Conservation (phyloP, 1,139 yeast species). For the Hyphopichia khmerensis region DNA sequence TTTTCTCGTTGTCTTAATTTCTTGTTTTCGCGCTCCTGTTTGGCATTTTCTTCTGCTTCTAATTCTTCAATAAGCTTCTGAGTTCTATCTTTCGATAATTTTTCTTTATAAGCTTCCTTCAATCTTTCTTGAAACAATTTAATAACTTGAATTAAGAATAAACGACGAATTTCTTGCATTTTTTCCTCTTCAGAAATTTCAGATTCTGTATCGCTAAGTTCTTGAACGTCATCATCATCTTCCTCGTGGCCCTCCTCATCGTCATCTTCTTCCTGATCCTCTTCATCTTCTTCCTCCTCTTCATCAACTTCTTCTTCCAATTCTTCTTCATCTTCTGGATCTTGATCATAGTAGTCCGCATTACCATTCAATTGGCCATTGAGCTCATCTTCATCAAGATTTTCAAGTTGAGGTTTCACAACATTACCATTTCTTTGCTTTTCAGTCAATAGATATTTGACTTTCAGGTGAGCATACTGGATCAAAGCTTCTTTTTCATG, state of each 20-base stretch:
- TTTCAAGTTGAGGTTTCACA: constrained; percentile 3
- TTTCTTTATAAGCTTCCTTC: constrained; percentile 69
- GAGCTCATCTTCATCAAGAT: constrained; percentile 3
- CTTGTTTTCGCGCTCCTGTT: constrained; percentile 70
- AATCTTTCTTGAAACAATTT: constrained; percentile 71
- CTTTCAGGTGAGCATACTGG: constrained; percentile 2
- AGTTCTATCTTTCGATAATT: constrained; percentile 72
- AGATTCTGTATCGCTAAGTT: constrained; percentile 36
- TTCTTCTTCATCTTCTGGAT: constrained; percentile 10
- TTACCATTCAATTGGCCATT: not conserved
- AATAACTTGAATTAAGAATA: constrained; percentile 75
- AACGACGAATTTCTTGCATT: constrained; percentile 71
- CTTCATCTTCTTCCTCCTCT: constrained; percentile 24
- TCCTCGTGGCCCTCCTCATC: constrained; percentile 34
- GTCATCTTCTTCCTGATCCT: constrained; percentile 25
- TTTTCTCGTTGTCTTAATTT: constrained; percentile 72
- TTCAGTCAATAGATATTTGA: not conserved
- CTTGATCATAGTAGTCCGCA: constrained; percentile 3
- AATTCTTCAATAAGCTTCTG: constrained; percentile 72
- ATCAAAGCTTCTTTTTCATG: constrained; percentile 1
- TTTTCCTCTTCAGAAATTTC: constrained; percentile 63
- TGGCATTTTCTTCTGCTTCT: constrained; percentile 71
- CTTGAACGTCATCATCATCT: constrained; percentile 29
- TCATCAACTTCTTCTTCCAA: constrained; percentile 23
- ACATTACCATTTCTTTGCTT: not conserved